A percentile compares a stretch with the other conserved stretches of the same genome.
These are phyloP conservation scores for Pseudognaphalium luteoalbum DNA, from an alignment of 129 eudicot genomes.

Conservation along the genomic window DNA sequence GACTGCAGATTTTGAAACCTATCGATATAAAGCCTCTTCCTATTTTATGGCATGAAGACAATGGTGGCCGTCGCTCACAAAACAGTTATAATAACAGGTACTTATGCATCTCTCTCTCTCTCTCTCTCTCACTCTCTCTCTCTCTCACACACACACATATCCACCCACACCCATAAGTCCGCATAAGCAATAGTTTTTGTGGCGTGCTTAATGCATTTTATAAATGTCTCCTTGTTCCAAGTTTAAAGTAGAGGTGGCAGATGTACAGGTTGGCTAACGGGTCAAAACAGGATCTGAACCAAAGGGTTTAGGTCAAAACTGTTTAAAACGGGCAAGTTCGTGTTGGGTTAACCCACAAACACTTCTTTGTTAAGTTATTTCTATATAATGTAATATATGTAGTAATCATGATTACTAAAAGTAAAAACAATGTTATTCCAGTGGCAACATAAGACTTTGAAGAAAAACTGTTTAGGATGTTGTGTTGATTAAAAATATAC, in stretches of 20 bases:
- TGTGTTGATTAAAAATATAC: neutral
- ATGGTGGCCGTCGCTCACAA: slow-evolving; percentile 59
- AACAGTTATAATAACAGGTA: slow-evolving; percentile 62
- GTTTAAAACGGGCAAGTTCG: neutral
- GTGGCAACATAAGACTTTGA: neutral
- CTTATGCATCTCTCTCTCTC: neutral
- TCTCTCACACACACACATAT: neutral
- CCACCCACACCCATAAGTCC: neutral
- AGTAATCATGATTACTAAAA: too few relatives aligned
- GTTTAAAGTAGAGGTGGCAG: neutral
- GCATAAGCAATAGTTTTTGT: neutral
- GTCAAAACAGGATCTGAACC: neutral
- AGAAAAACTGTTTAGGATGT: neutral
- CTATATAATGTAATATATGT: too few relatives aligned
- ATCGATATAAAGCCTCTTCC: slow-evolving; percentile 85
- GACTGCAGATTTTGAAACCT: slow-evolving; percentile 62
- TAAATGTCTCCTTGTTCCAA: neutral
- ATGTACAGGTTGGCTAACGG: neutral
- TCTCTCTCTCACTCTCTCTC: neutral
- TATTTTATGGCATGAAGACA: slow-evolving; percentile 88
- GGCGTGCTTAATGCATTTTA: neutral
- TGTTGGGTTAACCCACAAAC: neutral
- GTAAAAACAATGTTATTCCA: neutral
- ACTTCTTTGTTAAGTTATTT: neutral
- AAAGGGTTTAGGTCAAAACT: neutral